Evolutionary conservation across 2,329 filamentous ascomycete species (phyloP), one percentile per base, ranked within the genome.

Genomic region (Fusarium sp.): DNA sequence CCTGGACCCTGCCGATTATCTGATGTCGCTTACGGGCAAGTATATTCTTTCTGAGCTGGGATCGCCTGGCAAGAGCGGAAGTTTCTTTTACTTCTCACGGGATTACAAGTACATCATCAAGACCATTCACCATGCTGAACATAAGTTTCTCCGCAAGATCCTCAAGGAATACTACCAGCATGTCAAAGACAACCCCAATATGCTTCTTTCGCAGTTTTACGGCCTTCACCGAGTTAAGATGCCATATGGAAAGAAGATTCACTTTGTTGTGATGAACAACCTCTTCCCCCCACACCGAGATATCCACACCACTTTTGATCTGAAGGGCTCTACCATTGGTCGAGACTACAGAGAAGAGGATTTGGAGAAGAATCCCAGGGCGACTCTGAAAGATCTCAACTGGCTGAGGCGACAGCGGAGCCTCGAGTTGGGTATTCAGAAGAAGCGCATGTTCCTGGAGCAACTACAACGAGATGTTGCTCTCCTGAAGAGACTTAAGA

Each of bases 51-150:
- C 96, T 10, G 96, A 99, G 83, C 89, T 99, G 66, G 96, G 96
- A 41, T 98, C 96, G 8, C 96, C 96, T 3, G 96, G 96, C 69
- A 99, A 99, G 87, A 98, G 95, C 82, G 96, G 96, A 75, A 98
- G 95, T 83, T 99, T 99, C 86, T 99, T 99, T 85, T 99, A 99
- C 87, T 99, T 98, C 85, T 98, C 96, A 54, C 90, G 96, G 79
- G 96, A 99, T 84, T 99, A 99, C 88, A 98, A 98, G 84, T 99
- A 99, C 85, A 99, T 99, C 84, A 99, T 99, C 89, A 99, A 99
- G 85, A 99, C 96, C 28, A 98, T 99, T 76, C 96, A 99, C 81
- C 96, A 98, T 79, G 91, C 91, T 77, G 96, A 99, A 83, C 94
- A 96, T 86, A 95, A 95, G 79, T 95, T 96, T 74, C 87, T 97